These are phyloP conservation scores for Dipteronia sinensis DNA, from an alignment of 345 rosid genomes.

Conservation along the genomic window DNA sequence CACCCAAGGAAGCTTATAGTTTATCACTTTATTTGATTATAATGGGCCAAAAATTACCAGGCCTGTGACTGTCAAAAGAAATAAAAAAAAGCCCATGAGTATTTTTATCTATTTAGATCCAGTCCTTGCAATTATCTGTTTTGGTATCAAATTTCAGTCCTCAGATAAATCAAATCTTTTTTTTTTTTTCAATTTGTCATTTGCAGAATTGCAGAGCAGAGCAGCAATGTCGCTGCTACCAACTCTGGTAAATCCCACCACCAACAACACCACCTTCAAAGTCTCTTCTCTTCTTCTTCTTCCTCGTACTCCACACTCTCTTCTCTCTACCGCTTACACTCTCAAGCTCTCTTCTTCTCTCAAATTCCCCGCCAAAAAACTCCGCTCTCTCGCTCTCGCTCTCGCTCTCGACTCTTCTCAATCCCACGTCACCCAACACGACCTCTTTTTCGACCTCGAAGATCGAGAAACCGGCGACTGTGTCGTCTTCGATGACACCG, in stretches of 20 bases:
- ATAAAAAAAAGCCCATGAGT: neutral
- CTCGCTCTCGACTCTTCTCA: slow-evolving; percentile 26
- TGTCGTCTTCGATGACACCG: slow-evolving; percentile 86
- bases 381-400: slow-evolving; percentile 45
- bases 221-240: slow-evolving; percentile 31
- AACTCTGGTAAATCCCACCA: slow-evolving; percentile 24
- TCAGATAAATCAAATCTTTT: neutral
- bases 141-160: neutral
- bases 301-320: slow-evolving; percentile 15
- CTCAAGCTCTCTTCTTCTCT: slow-evolving; percentile 20
- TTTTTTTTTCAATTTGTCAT: neutral
- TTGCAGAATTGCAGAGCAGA: neutral
- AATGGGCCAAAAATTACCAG: no score
- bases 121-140: neutral
- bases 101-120: neutral
- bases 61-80: no score
- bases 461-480: slow-evolving; percentile 82
- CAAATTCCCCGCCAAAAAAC: slow-evolving; percentile 27
- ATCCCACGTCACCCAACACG: slow-evolving; percentile 33
- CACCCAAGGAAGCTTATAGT: no score
- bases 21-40: no score
- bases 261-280: slow-evolving; percentile 2
- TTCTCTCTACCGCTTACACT: slow-evolving; percentile 10
- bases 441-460: slow-evolving; percentile 27
- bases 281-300: slow-evolving; percentile 20